Conservation (phyloP, 805 yeast genomes). For the Sungouiozyma ichnusensis region DNA sequence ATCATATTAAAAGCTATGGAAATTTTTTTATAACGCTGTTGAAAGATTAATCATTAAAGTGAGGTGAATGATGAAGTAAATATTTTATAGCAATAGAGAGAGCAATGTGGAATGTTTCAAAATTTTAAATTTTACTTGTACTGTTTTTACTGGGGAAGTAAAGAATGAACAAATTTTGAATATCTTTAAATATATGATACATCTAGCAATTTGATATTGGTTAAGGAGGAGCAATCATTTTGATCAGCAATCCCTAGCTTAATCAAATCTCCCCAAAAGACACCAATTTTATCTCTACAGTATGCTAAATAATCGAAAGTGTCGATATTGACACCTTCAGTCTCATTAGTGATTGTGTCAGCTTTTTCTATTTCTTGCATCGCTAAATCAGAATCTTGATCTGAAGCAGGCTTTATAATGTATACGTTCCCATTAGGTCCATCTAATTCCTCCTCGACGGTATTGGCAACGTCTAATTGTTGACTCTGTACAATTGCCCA, state of each 20-base stretch:
- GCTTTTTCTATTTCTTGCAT: conserved; percentile 13
- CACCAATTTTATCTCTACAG: conserved; percentile 59
- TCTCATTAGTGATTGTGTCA: conserved; percentile 17
- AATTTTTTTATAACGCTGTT: too few species aligned
- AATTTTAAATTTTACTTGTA: too few species aligned
- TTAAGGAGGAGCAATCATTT: conserved; percentile 7
- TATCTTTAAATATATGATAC: neutral
- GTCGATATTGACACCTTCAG: conserved; percentile 38
- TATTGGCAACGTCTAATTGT: conserved; percentile 11
- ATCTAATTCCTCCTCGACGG: conserved; percentile 29
- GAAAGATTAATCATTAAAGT: too few species aligned
- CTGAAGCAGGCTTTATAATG: conserved; percentile 23
- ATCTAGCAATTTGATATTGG: neutral
- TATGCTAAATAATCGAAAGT: conserved; percentile 72
- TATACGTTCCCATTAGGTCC: conserved; percentile 51
- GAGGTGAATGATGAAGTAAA: too few species aligned
- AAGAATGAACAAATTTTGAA: too few species aligned
- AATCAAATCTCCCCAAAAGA: conserved; percentile 66
- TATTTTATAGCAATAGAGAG: too few species aligned
- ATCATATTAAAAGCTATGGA: too few species aligned
- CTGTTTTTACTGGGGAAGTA: too few species aligned
- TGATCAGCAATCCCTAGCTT: conserved; percentile 43
- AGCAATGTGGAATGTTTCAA: too few species aligned
- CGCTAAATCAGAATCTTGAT: conserved; percentile 16
- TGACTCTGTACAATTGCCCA: conserved; percentile 90